Percentiles rank a stretch among this genome's conserved stretches.
Conservation (phyloP, 768 basidiomycete genomes). For the Suillus tomentosus region DNA sequence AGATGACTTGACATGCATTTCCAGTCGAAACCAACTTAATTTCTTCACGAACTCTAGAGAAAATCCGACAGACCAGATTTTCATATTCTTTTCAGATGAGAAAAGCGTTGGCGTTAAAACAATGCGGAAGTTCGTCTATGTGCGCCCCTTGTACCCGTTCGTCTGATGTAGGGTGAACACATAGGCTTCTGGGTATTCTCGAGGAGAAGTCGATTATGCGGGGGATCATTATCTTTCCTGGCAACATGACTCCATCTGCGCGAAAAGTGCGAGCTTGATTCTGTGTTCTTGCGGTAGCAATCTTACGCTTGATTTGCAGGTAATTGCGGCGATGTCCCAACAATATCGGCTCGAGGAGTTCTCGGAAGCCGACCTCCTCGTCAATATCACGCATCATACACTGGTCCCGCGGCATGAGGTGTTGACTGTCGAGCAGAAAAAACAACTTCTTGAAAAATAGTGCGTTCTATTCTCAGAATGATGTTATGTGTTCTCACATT, state of each 20-base stretch:
- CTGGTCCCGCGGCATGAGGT: constrained; percentile 94
- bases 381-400: constrained; percentile 96
- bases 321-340: constrained; percentile 86
- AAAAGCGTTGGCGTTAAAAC: constrained; percentile 94
- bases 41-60: constrained; percentile 81
- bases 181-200: constrained; percentile 83
- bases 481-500: constrained; percentile 12
- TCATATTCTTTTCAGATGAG: constrained; percentile 95
- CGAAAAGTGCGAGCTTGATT: constrained; percentile 65
- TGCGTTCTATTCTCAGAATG: constrained; percentile 46
- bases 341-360: constrained; percentile 94
- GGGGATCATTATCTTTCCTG: constrained; percentile 94
- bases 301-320: constrained; percentile 46
- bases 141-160: background rate
- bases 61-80: constrained; percentile 79
- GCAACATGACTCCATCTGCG: constrained; percentile 95
- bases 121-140: constrained; percentile 83
- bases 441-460: constrained; percentile 87
- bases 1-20: constrained; percentile 17
- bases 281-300: background rate
- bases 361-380: constrained; percentile 92
- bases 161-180: constrained; percentile 7
- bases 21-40: constrained; percentile 84
- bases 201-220: constrained; percentile 89
- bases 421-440: constrained; percentile 84